Base-by-base conservation (phyloP, 129 eudicot genomes). In the Pseudognaphalium luteoalbum region DNA sequence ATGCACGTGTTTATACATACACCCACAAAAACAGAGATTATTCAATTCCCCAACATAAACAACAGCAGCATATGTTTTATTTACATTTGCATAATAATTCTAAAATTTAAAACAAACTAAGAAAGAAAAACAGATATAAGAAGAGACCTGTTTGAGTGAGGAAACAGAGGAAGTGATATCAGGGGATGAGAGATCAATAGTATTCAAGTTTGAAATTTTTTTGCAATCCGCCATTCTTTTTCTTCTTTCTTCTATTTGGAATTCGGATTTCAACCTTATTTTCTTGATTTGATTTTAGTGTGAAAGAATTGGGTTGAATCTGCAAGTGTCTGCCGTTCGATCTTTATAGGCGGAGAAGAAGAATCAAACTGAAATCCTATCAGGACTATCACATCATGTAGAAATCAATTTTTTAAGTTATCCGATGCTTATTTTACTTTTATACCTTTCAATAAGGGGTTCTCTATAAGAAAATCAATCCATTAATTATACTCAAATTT, bases 171-270 rank as follows among this genome's bases (percentile, higher is more conserved):
- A 56, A n/a, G 85, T 82, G 69, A 84, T 76, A 73, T 93, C 87
- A 33, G 86, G 83, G 64, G 76, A 76, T 4, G 98, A 87, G 76
- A 93, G 97, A 83, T 93, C 97, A 73, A 93, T 84, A 79, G 86
- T 84, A 74, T 87, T 85, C 77, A 91, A 81, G 6, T 15, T 58
- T 71, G 87, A 69, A 42, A 77, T 39, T 54, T 83, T 72, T 11
- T 77, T 74, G 21, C 71, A 84, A 58, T 67, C 83, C 37, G 77
- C 73, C 78, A 82, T 69, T 47, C 17, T 47, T 44, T 44, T 12
- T 44, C 52, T 44, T 44, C 52, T 44, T 44, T 44, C 52, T 44
- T 47, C 3, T 11, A 47, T 47, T 47, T 47, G 54, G n/a, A 47
- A 17, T 47, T 47, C 17, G 3, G 52, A 47, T 47, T 47, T 47